phyloP scores from a whole-genome alignment of 169 alveolate genomes.

The Perkinsus chesapeaki region DNA sequence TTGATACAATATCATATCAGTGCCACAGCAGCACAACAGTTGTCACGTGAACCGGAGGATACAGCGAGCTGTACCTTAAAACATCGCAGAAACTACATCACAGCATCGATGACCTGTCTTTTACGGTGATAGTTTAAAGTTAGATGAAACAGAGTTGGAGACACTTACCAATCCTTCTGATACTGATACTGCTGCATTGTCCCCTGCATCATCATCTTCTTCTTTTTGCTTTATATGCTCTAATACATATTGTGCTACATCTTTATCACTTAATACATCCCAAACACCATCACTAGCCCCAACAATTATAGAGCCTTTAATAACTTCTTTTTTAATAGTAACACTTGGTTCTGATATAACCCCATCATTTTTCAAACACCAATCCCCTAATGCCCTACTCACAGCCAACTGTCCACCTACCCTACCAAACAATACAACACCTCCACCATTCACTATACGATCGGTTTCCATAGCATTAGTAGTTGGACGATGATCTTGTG shows the following conservation, averaged over 20 bases:
- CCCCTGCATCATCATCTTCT: not conserved
- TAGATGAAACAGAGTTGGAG: not conserved
- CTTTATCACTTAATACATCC: not conserved
- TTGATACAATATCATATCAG: too few relatives aligned
- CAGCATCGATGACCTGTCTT: too few relatives aligned
- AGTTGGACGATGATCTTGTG: slow-evolving; percentile 36
- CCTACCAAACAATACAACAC: slow-evolving; percentile 35
- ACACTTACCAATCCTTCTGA: not conserved
- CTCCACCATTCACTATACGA: slow-evolving; percentile 31
- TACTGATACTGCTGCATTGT: not conserved
- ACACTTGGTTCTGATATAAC: slow-evolving; percentile 14
- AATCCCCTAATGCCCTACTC: slow-evolving; percentile 43
- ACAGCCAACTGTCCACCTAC: slow-evolving; percentile 35
- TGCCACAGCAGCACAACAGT: too few relatives aligned
- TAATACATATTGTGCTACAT: not conserved
- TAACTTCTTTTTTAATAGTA: not conserved
- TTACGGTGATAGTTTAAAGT: too few relatives aligned
- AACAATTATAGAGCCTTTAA: not conserved
- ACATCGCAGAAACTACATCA: too few relatives aligned
- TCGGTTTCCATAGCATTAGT: slow-evolving; percentile 27
- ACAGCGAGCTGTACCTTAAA: too few relatives aligned
- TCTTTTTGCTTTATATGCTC: not conserved
- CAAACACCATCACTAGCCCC: not conserved
- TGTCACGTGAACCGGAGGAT: too few relatives aligned
- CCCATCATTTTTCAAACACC: slow-evolving; percentile 37